Conservation (phyloP, 2,329 filamentous ascomycete genomes). For the Cercospora citrullina region DNA sequence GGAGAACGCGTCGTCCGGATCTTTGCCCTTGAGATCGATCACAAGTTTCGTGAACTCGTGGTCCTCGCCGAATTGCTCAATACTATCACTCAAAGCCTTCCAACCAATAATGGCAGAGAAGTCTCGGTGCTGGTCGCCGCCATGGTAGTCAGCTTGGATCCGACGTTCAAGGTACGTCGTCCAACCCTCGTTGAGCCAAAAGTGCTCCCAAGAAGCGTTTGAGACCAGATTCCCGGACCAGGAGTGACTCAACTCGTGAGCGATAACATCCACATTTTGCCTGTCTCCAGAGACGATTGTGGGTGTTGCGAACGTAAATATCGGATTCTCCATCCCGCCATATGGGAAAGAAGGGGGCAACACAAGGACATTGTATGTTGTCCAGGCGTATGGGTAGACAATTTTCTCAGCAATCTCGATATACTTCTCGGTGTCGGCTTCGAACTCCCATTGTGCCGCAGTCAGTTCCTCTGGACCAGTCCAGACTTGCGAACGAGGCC, state of each 20-base stretch:
- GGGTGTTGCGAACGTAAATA: constrained; percentile 93
- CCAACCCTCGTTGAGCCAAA: constrained; percentile 76
- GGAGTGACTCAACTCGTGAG: constrained; percentile 73
- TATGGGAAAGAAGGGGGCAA: constrained; percentile 89
- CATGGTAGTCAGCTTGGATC: constrained; percentile 71
- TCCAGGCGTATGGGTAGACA: constrained; percentile 89
- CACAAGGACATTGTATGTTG: constrained; percentile 89
- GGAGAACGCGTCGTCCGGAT: constrained; percentile 94
- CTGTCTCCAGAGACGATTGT: constrained; percentile 81
- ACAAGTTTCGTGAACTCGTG: constrained; percentile 94
- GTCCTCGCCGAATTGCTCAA: constrained; percentile 74
- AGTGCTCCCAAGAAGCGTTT: constrained; percentile 79
- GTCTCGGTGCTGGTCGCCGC: constrained; percentile 80
- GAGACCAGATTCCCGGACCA: constrained; percentile 89
- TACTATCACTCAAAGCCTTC: constrained; percentile 81
- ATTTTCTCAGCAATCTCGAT: constrained; percentile 79
- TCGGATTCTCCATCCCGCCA: constrained; percentile 63
- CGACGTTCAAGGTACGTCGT: constrained; percentile 91
- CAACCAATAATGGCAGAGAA: constrained; percentile 96
- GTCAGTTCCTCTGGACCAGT: constrained; percentile 85
- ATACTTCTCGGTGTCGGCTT: constrained; percentile 87
- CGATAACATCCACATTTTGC: constrained; percentile 94
- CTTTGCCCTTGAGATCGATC: constrained; percentile 81
- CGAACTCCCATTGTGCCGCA: constrained; percentile 86
- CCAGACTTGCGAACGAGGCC: constrained; percentile 78